Conservation (phyloP, 768 basidiomycete genomes). For the Terana coerulea region DNA sequence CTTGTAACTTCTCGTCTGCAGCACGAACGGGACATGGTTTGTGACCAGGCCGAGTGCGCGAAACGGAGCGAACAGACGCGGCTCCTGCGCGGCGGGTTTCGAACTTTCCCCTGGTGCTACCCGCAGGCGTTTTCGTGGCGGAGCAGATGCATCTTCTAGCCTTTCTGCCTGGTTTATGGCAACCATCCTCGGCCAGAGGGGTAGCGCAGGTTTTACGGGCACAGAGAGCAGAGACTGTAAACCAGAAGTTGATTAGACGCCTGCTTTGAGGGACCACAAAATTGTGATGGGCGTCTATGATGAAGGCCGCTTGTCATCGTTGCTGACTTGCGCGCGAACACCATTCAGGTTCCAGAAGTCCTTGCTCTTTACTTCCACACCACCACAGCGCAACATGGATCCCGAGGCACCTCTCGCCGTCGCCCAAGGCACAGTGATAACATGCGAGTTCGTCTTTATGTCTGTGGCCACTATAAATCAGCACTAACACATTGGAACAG, state of each 20-base stretch:
- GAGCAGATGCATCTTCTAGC: conserved; percentile 7
- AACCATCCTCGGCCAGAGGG: no score
- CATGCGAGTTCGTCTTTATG: conserved; percentile 79
- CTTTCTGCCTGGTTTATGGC: conserved; percentile 5
- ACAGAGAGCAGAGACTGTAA: not conserved
- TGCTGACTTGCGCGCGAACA: not conserved
- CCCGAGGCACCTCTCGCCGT: conserved; percentile 38
- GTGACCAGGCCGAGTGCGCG: conserved; percentile 93
- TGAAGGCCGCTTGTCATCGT: not conserved
- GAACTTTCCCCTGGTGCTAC: not conserved
- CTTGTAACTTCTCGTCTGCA: conserved; percentile 83
- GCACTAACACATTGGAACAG: conserved; percentile 37
- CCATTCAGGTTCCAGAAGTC: not conserved
- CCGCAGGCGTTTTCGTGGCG: conserved; percentile 15
- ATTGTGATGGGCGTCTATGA: conserved; percentile 2
- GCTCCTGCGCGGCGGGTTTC: conserved; percentile 17
- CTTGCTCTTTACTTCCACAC: not conserved
- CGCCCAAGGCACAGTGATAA: conserved; percentile 53
- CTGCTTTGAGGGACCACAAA: not conserved
- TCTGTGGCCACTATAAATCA: conserved; percentile 1
- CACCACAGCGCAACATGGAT: conserved; percentile 21
- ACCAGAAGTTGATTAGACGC: not conserved
- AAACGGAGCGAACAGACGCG: conserved; percentile 82
- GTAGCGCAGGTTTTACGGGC: not conserved
- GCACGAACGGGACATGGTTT: conserved; percentile 82